Percentiles rank a stretch among this genome's conserved stretches.
Evolutionary conservation across 495 filamentous ascomycete genomes (phyloP).

Genomic region (Hyaloscypha finlandica): DNA sequence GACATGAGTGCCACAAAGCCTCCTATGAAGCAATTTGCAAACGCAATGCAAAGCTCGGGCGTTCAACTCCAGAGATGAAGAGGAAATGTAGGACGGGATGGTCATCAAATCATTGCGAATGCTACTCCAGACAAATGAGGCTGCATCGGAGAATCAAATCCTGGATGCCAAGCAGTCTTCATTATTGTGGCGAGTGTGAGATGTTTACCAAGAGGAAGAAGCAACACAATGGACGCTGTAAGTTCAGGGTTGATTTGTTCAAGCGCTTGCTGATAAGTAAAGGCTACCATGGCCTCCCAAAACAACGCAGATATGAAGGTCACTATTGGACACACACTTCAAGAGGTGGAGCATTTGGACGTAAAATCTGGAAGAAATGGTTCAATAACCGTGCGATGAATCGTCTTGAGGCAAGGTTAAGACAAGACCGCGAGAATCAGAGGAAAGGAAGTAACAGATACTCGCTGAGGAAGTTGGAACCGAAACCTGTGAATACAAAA

Average conservation of each 20-base stretch:
- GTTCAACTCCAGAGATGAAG: conserved; percentile 6
- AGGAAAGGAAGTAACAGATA: conserved; percentile 26
- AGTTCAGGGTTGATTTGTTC: not conserved
- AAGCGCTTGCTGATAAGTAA: not conserved
- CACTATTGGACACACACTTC: conserved; percentile 28
- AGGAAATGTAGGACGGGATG: conserved; percentile 16
- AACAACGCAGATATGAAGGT: conserved; percentile 2
- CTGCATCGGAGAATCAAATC: conserved; percentile 25
- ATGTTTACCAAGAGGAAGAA: conserved; percentile 29
- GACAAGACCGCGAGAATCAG: not conserved
- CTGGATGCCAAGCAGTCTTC: conserved; percentile 25
- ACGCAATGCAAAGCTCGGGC: not conserved
- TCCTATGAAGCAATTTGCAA: conserved; percentile 1
- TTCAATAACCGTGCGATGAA: conserved; percentile 29
- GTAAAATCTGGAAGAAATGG: conserved; percentile 32
- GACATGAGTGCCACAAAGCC: conserved; percentile 19
- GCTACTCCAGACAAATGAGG: conserved; percentile 9
- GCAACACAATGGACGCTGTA: conserved; percentile 23
- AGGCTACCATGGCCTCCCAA: conserved; percentile 29
- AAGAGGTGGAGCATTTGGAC: conserved; percentile 25
- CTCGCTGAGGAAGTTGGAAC: conserved; percentile 20
- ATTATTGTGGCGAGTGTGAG: conserved; percentile 26
- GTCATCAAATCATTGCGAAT: conserved; percentile 20
- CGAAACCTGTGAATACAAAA: conserved; percentile 20
- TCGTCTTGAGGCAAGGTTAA: conserved; percentile 19